Percentiles rank a stretch among this genome's conserved stretches.
These are phyloP conservation scores for Carallia pectinifolia DNA, from an alignment of 345 rosid species.

Conservation along the genomic window DNA sequence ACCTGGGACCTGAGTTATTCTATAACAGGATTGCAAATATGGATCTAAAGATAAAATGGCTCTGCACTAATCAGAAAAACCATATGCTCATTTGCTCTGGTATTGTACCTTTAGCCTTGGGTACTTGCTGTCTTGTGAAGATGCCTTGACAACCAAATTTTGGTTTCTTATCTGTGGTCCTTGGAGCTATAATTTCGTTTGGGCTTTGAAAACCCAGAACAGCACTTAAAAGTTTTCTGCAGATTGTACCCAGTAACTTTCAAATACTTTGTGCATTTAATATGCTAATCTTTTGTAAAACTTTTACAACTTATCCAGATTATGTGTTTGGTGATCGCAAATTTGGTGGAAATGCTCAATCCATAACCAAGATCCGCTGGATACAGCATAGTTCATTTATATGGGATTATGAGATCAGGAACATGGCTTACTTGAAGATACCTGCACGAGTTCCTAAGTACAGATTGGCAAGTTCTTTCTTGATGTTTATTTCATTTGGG, in stretches of 20 bases:
- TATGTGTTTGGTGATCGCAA: slow-evolving; percentile 75
- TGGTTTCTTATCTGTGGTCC: not conserved
- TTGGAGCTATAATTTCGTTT: not conserved
- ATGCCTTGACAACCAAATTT: not conserved
- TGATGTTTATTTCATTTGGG: not conserved
- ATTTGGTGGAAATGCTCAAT: slow-evolving; percentile 91
- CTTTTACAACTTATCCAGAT: slow-evolving; percentile 42
- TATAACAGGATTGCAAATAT: too few species aligned
- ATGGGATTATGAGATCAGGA: slow-evolving; percentile 65
- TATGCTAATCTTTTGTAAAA: not conserved
- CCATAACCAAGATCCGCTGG: slow-evolving; percentile 70
- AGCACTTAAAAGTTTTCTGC: not conserved
- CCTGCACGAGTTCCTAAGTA: slow-evolving; percentile 68
- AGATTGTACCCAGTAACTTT: not conserved
- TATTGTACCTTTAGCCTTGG: not conserved
- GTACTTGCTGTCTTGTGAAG: not conserved
- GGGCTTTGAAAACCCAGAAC: not conserved
- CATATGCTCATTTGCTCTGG: not conserved
- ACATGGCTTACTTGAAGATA: slow-evolving; percentile 75
- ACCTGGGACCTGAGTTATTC: too few species aligned
- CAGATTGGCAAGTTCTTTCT: slow-evolving; percentile 44
- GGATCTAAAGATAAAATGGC: too few species aligned
- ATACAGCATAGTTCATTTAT: slow-evolving; percentile 85
- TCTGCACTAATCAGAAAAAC: too few species aligned
- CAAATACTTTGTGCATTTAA: not conserved